Percentiles rank a stretch among this genome's conserved stretches.
phyloP scores from a whole-genome alignment of 1,284 basidiomycete species.

The Lignosus rhinocerotis region DNA sequence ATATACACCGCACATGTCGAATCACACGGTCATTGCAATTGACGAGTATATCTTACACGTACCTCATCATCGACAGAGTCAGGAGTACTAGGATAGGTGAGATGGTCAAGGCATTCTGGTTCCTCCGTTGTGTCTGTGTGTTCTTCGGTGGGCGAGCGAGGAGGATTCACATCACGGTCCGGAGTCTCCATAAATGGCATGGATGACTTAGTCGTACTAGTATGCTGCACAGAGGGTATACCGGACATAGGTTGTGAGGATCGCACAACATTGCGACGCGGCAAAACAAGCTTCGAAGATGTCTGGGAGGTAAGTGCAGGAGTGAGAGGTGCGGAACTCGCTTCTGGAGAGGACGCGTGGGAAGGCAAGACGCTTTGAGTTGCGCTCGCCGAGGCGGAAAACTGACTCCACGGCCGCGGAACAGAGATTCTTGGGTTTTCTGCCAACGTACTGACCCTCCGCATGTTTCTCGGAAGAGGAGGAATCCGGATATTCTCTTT shows the following conservation, averaged over 20 bases:
- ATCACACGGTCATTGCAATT: neutral
- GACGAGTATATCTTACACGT: constrained; percentile 2
- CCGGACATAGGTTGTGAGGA: neutral
- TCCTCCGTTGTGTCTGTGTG: constrained; percentile 5
- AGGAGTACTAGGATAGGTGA: constrained; percentile 11
- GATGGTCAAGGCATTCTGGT: constrained; percentile 10
- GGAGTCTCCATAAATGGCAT: too few relatives aligned
- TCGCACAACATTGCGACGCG: neutral
- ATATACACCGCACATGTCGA: neutral
- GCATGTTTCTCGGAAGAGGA: constrained; percentile 3
- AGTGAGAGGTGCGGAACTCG: neutral
- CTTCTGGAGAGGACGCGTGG: neutral
- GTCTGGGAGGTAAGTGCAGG: neutral
- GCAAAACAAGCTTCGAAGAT: neutral
- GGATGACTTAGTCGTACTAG: neutral
- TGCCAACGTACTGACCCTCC: neutral
- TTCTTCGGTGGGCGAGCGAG: constrained; percentile 11
- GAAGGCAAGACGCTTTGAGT: neutral
- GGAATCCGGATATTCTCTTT: neutral
- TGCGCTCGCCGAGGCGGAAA: neutral
- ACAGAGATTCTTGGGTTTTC: neutral
- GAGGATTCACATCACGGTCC: neutral
- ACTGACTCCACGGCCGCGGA: neutral
- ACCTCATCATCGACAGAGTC: constrained; percentile 16
- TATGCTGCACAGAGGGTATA: too few relatives aligned